Conservation (phyloP, 108 stramenopile genomes). For the Skeletonema menzelii region DNA sequence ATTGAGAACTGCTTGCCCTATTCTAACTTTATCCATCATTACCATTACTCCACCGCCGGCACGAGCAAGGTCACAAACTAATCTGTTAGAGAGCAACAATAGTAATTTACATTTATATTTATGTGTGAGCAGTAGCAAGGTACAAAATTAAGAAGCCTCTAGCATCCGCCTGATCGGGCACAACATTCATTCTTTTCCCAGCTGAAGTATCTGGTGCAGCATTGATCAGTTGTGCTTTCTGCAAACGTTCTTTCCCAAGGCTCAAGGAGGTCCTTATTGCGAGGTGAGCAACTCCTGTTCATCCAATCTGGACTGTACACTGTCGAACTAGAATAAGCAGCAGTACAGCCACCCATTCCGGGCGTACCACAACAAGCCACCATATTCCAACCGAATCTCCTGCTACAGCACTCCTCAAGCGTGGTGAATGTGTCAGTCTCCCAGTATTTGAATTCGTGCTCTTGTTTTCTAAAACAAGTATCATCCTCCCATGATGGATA, state of each 20-base stretch:
- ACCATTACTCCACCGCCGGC: no score
- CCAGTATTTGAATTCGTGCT: not conserved
- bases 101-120: no score
- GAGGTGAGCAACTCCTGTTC: not conserved
- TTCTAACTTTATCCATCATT: no score
- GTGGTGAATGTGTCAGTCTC: not conserved
- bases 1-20: no score
- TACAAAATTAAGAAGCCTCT: not conserved
- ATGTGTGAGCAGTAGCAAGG: not conserved
- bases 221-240: not conserved
- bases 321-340: not conserved
- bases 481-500: not conserved
- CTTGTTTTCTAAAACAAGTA: not conserved
- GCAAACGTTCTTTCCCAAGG: not conserved
- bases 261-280: not conserved
- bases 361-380: not conserved
- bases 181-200: not conserved
- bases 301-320: not conserved
- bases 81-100: not conserved
- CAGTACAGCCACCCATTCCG: slow-evolving; percentile 1
- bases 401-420: not conserved
- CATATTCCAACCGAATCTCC: not conserved
- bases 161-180: not conserved
- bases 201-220: not conserved
- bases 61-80: no score